phyloP scores from a whole-genome alignment of 176 grass and related monocot species.

The Bolboschoenus planiculmis region DNA sequence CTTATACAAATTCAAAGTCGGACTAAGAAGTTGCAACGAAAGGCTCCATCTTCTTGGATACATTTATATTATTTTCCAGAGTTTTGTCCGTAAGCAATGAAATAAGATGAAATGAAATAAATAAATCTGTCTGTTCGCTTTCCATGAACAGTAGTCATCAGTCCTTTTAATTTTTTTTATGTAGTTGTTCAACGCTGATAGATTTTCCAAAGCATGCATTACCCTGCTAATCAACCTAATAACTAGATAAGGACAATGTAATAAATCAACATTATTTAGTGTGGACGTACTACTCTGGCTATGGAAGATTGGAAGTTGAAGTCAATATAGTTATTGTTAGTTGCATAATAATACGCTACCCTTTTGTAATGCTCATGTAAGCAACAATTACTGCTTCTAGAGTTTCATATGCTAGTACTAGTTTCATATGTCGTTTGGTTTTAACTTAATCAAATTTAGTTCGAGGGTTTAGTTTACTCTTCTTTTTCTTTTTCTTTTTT shows the following conservation, averaged over 20 bases:
- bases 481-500: too few species aligned
- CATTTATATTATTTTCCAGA: neutral
- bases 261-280: neutral
- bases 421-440: too few species aligned
- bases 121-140: neutral
- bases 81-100: neutral
- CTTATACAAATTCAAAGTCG: neutral
- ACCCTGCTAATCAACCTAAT: neutral
- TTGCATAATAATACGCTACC: neutral
- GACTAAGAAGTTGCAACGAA: neutral
- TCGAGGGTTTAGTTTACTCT: too few species aligned
- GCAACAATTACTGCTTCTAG: neutral
- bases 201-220: neutral
- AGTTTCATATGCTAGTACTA: too few species aligned
- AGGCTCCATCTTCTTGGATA: neutral
- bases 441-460: too few species aligned
- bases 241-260: neutral
- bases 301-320: neutral
- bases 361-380: slow-evolving; percentile 16
- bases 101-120: too few species aligned
- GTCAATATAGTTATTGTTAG: neutral
- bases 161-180: neutral
- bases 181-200: neutral
- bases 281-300: neutral
- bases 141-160: neutral